These are phyloP conservation scores for Meripilus lineatus DNA, from an alignment of 1,284 basidiomycete genomes.

Conservation along the genomic window DNA sequence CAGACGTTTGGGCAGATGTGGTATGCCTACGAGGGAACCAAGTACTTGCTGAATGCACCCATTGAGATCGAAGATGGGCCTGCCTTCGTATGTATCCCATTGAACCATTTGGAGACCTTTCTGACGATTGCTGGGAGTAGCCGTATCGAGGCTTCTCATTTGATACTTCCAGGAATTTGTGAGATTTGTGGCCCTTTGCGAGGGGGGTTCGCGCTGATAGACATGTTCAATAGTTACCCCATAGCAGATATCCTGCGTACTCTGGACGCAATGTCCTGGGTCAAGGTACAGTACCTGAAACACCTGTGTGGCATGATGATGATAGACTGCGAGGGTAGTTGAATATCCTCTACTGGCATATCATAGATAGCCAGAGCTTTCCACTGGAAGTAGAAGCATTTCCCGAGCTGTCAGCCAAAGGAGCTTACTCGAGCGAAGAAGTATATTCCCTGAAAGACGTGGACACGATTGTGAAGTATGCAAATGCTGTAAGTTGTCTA, in stretches of 20 bases:
- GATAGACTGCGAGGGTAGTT: constrained; percentile 32
- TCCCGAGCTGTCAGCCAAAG: constrained; percentile 52
- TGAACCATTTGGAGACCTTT: not conserved
- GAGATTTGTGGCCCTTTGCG: not conserved
- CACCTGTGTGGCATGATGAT: too few species aligned
- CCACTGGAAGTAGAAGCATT: constrained; percentile 59
- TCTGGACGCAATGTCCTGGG: constrained; percentile 79
- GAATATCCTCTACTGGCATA: constrained; percentile 74
- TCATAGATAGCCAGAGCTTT: constrained; percentile 69
- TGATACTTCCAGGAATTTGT: constrained; percentile 65
- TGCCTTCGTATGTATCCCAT: constrained; percentile 42
- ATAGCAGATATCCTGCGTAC: constrained; percentile 60
- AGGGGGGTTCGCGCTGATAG: not conserved
- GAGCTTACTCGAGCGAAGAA: constrained; percentile 54
- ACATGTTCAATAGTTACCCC: constrained; percentile 41
- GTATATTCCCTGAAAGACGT: constrained; percentile 60
- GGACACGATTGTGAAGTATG: constrained; percentile 57
- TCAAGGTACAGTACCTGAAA: constrained; percentile 51
- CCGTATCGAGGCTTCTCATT: constrained; percentile 74
- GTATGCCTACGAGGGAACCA: constrained; percentile 44
- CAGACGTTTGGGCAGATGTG: constrained; percentile 79
- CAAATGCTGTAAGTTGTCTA: constrained; percentile 47
- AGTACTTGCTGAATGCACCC: constrained; percentile 55
- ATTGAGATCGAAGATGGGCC: constrained; percentile 53
- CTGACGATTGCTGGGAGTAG: constrained; percentile 29